A percentile compares a stretch with the other conserved stretches of the same genome.
Evolutionary conservation across 805 yeast genomes (phyloP).

Genomic region (Starmerella ratchasimensis): DNA sequence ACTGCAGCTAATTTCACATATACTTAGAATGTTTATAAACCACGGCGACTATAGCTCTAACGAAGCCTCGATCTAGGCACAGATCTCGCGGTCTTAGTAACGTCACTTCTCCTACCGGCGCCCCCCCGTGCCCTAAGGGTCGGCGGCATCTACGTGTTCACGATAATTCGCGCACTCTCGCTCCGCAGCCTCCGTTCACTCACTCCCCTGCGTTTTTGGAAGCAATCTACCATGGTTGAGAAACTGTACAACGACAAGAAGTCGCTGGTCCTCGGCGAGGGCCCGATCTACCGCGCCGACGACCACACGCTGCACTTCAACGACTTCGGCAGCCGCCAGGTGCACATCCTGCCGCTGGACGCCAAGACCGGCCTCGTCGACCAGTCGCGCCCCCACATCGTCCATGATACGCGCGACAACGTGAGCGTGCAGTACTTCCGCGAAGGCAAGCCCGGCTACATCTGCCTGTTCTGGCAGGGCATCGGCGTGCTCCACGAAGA

Average conservation of each 20-base stretch:
- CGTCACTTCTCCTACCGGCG: too few relatives aligned
- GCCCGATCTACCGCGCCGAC: conserved; percentile 25
- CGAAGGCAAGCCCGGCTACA: conserved; percentile 23
- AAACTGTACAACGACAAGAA: conserved; percentile 13
- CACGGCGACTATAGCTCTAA: too few relatives aligned
- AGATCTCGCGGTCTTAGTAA: too few relatives aligned
- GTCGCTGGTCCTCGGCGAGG: conserved; percentile 27
- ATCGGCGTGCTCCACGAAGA: conserved; percentile 27
- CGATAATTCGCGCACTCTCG: too few relatives aligned
- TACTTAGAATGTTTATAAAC: too few relatives aligned
- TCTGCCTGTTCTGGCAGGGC: conserved; percentile 27
- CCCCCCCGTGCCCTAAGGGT: too few relatives aligned
- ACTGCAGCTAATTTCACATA: not conserved
- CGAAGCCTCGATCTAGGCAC: too few relatives aligned
- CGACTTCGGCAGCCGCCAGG: conserved; percentile 24
- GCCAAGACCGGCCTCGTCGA: conserved; percentile 20
- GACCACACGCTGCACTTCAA: conserved; percentile 28
- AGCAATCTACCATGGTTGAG: not conserved
- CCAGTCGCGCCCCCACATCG: conserved; percentile 10
- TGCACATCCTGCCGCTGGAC: conserved; percentile 23
- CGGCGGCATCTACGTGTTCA: too few relatives aligned
- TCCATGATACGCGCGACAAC: conserved; percentile 22
- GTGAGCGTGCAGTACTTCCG: conserved; percentile 27
- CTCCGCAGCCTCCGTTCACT: too few relatives aligned
- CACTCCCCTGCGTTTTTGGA: too few relatives aligned